A percentile compares a stretch with the other conserved stretches of the same genome.
Conservation (phyloP, 805 yeast species). For the Kazachstania kunashirensis region DNA sequence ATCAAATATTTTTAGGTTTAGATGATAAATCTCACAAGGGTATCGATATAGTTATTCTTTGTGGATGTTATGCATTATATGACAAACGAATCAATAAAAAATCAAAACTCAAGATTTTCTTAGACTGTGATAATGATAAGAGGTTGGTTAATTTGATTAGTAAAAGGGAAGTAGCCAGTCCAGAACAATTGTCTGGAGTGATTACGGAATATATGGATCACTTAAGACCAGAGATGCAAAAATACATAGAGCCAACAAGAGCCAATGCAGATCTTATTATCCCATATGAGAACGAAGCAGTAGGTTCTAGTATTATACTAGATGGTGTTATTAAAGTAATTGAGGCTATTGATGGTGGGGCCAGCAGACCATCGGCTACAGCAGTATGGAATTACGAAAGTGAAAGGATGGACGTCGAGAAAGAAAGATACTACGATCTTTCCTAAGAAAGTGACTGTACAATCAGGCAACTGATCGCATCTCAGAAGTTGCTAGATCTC, state of each 20-base stretch:
- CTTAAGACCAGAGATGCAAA: conserved; percentile 25
- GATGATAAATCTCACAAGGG: conserved; percentile 2
- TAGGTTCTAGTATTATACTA: conserved; percentile 23
- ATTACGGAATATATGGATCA: conserved; percentile 24
- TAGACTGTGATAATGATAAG: conserved; percentile 80
- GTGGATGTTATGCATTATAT: conserved; percentile 75
- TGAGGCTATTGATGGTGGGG: conserved; percentile 12
- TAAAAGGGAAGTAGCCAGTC: conserved; percentile 7
- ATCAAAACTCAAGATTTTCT: conserved; percentile 60
- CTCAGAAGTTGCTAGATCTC: too few species aligned
- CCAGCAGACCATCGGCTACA: conserved; percentile 2
- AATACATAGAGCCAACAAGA: conserved; percentile 25
- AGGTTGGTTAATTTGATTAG: conserved; percentile 71
- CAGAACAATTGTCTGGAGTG: conserved; percentile 15
- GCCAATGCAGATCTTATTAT: conserved; percentile 26
- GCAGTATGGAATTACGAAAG: conserved; percentile 24
- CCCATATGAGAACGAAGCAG: conserved; percentile 21
- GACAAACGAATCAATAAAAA: conserved; percentile 44
- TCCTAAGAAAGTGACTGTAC: conserved; percentile 8
- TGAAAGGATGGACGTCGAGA: conserved; percentile 26
- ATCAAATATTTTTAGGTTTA: conserved; percentile 14
- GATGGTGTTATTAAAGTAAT: conserved; percentile 27
- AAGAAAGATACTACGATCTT: conserved; percentile 26
- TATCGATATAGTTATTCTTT: conserved; percentile 39
- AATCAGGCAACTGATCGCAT: too few species aligned